phyloP scores from a whole-genome alignment of 345 rosid genomes.

The Theobroma cacao region DNA sequence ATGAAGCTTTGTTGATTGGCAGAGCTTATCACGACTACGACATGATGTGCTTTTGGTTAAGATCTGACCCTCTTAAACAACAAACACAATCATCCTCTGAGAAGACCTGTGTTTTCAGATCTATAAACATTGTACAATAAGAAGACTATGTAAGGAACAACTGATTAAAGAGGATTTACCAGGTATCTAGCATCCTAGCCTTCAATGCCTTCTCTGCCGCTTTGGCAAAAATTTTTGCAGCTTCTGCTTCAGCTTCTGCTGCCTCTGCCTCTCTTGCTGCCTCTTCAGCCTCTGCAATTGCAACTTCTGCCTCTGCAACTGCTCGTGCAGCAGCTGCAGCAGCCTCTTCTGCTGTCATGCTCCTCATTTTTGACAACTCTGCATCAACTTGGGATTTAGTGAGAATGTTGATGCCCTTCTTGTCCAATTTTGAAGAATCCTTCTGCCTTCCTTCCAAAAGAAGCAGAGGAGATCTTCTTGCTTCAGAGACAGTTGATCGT shows the following conservation, averaged over 20 bases:
- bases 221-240: constrained; percentile 75
- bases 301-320: constrained; percentile 93
- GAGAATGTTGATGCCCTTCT: constrained; percentile 39
- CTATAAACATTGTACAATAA: background rate
- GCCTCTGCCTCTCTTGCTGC: constrained; percentile 94
- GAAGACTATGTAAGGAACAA: background rate
- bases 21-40: constrained; percentile 1
- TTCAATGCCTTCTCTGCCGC: constrained; percentile 79
- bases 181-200: constrained; percentile 39
- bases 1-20: constrained; percentile 4
- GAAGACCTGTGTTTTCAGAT: constrained; percentile 6
- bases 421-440: constrained; percentile 44
- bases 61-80: constrained; percentile 9
- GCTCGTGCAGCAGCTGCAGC: constrained; percentile 94
- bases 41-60: background rate
- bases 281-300: constrained; percentile 90
- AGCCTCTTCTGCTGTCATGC: constrained; percentile 88
- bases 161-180: constrained; percentile 36
- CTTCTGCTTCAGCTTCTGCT: constrained; percentile 98
- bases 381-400: constrained; percentile 54
- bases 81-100: background rate
- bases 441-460: constrained; percentile 55
- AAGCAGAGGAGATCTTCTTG: constrained; percentile 42
- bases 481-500: constrained; percentile 38
- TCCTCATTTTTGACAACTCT: constrained; percentile 58